These are phyloP conservation scores for Hyaloperonospora arabidopsidis DNA, from an alignment of 352 stramenopile species.

Conservation along the genomic window DNA sequence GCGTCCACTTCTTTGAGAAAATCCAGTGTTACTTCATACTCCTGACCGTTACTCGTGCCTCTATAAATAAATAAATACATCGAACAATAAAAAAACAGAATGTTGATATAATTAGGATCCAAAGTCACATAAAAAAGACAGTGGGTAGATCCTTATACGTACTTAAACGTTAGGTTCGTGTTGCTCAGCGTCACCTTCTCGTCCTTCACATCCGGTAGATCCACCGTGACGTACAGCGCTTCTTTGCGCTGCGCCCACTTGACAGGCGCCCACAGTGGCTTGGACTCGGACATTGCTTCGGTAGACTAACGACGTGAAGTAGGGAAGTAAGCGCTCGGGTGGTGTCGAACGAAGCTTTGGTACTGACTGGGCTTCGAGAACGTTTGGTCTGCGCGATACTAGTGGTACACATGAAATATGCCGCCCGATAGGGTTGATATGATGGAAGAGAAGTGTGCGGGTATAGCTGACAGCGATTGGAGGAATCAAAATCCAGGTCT, in stretches of 20 bases:
- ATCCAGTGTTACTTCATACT: conserved; percentile 92
- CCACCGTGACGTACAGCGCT: conserved; percentile 94
- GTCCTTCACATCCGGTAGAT: conserved; percentile 91
- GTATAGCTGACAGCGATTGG: no score
- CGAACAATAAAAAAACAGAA: no score
- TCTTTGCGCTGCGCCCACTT: conserved; percentile 96
- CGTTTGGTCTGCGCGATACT: conserved; percentile 13
- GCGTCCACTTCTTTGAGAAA: conserved; percentile 93
- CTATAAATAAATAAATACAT: conserved; percentile 15
- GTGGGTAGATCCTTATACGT: conserved; percentile 2
- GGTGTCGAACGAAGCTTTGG: conserved; percentile 4
- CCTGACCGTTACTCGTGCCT: conserved; percentile 85
- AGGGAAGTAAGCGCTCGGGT: no score
- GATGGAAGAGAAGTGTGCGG: no score
- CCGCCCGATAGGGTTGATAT: conserved; percentile 1
- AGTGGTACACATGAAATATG: conserved; percentile 8
- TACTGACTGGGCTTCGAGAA: conserved; percentile 28
- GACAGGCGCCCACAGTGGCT: conserved; percentile 80
- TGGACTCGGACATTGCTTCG: conserved; percentile 28
- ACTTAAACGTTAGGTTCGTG: conserved; percentile 87
- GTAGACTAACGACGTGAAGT: no score
- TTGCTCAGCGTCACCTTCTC: conserved; percentile 87
- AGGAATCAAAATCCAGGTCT: no score
- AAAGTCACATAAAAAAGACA: no score
- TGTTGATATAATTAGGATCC: no score